phyloP scores from a whole-genome alignment of 1,284 basidiomycete genomes.

The Tilletia indica region DNA sequence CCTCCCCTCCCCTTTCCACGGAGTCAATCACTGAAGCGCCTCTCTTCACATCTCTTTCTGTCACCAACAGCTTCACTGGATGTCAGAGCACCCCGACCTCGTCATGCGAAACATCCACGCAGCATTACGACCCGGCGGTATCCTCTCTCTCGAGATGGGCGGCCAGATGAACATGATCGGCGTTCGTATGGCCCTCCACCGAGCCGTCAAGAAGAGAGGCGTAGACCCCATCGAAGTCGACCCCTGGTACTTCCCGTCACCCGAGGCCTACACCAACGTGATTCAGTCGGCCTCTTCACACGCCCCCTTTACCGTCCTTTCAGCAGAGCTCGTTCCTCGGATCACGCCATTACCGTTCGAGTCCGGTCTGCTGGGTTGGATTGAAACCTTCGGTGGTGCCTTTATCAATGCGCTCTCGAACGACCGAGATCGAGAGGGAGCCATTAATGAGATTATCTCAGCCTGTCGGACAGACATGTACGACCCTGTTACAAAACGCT shows the following conservation, averaged over 20 bases:
- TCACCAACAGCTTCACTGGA: conserved; percentile 23
- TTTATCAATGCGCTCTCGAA: conserved; percentile 23
- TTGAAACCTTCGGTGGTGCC: conserved; percentile 23
- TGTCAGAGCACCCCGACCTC: conserved; percentile 17
- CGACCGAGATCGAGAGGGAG: conserved; percentile 17
- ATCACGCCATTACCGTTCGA: conserved; percentile 21
- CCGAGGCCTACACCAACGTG: conserved; percentile 19
- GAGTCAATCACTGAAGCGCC: neutral
- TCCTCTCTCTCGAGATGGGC: conserved; percentile 22
- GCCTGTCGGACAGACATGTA: conserved; percentile 24
- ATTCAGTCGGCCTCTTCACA: conserved; percentile 4
- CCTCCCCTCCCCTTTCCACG: conserved; percentile 30
- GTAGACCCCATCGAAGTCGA: conserved; percentile 21
- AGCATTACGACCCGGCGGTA: conserved; percentile 20
- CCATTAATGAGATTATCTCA: conserved; percentile 18
- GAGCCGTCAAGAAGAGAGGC: conserved; percentile 14
- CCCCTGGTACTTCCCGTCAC: conserved; percentile 30
- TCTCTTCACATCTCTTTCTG: neutral
- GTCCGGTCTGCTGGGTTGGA: conserved; percentile 21
- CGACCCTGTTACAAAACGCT: conserved; percentile 17
- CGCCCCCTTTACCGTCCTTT: conserved; percentile 11
- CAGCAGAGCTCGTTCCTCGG: conserved; percentile 21
- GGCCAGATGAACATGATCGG: conserved; percentile 25
- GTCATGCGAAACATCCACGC: conserved; percentile 21
- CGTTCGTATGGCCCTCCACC: conserved; percentile 20